These are phyloP conservation scores for Thielaviopsis ethacetica DNA, from an alignment of 2,329 filamentous ascomycete species.

Conservation along the genomic window DNA sequence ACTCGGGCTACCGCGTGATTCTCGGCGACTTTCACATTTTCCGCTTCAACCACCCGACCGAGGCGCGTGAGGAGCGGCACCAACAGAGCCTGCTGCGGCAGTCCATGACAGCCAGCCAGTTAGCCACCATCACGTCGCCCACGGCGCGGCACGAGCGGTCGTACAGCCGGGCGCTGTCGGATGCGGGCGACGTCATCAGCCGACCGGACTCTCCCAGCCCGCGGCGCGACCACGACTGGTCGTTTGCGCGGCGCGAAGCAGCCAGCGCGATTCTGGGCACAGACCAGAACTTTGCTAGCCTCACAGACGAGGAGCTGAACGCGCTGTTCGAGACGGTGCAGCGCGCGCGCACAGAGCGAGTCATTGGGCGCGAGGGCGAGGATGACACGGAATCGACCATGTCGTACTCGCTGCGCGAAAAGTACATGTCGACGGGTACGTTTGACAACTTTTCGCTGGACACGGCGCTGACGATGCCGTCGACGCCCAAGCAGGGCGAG, in stretches of 20 bases:
- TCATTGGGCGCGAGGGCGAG: conserved; percentile 57
- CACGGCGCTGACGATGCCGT: conserved; percentile 84
- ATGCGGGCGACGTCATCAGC: conserved; percentile 43
- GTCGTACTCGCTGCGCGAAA: conserved; percentile 79
- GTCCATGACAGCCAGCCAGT: conserved; percentile 49
- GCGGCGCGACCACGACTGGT: conserved; percentile 80
- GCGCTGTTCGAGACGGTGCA: conserved; percentile 88
- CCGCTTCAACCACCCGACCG: conserved; percentile 92
- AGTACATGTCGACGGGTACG: conserved; percentile 88
- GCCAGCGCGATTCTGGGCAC: conserved; percentile 76
- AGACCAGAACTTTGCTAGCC: conserved; percentile 76
- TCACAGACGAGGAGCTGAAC: conserved; percentile 90
- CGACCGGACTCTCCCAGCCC: conserved; percentile 62
- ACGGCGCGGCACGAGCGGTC: conserved; percentile 50
- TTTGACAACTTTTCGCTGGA: conserved; percentile 94
- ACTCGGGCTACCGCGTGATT: conserved; percentile 89
- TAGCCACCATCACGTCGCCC: conserved; percentile 29
- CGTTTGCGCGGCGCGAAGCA: conserved; percentile 82
- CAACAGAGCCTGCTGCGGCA: conserved; percentile 49
- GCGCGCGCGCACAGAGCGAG: conserved; percentile 61
- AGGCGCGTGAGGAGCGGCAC: conserved; percentile 80
- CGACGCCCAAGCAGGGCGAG: conserved; percentile 67
- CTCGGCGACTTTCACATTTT: conserved; percentile 98
- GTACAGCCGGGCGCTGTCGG: conserved; percentile 64
- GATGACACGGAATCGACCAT: conserved; percentile 82